Evolutionary conservation across 2,329 filamentous ascomycete genomes (phyloP).

Genomic region (Zymoseptoria crescenta): DNA sequence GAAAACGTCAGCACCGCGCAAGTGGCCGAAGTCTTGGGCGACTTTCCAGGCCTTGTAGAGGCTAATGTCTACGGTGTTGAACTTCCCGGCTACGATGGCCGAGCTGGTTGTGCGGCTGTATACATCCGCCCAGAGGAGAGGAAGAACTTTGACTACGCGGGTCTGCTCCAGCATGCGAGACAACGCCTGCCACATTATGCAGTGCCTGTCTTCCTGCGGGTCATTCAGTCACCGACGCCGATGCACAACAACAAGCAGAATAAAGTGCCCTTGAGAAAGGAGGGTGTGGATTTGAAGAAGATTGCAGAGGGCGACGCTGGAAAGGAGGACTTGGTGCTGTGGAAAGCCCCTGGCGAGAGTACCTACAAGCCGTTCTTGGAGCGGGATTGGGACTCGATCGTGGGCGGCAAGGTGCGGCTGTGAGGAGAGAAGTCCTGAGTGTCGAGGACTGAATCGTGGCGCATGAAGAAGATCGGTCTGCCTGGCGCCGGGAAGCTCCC

Average conservation of each 20-base stretch:
- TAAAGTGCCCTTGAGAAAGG: conserved; percentile 60
- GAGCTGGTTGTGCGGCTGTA: conserved; percentile 50
- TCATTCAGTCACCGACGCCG: conserved; percentile 49
- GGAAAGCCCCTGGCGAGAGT: conserved; percentile 41
- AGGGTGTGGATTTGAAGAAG: conserved; percentile 54
- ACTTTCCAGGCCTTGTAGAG: conserved; percentile 38
- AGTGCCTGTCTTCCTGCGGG: conserved; percentile 63
- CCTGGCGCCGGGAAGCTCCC: background rate
- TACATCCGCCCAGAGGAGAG: conserved; percentile 46
- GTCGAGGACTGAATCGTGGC: background rate
- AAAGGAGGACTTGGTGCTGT: conserved; percentile 41
- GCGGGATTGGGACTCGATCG: conserved; percentile 44
- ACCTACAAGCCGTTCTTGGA: conserved; percentile 52
- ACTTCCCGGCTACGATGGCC: conserved; percentile 42
- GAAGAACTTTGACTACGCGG: conserved; percentile 51
- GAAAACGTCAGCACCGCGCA: conserved; percentile 45
- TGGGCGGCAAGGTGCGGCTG: conserved; percentile 12
- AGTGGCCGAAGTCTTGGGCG: conserved; percentile 40
- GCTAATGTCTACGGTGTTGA: conserved; percentile 45
- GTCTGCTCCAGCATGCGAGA: conserved; percentile 51
- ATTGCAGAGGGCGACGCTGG: conserved; percentile 39
- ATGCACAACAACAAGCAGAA: conserved; percentile 77
- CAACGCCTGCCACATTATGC: conserved; percentile 62
- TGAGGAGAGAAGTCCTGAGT: conserved; percentile 2
- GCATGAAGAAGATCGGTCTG: background rate